Evolutionary conservation across 768 basidiomycete species (phyloP).

Genomic region (Mycena maculata): DNA sequence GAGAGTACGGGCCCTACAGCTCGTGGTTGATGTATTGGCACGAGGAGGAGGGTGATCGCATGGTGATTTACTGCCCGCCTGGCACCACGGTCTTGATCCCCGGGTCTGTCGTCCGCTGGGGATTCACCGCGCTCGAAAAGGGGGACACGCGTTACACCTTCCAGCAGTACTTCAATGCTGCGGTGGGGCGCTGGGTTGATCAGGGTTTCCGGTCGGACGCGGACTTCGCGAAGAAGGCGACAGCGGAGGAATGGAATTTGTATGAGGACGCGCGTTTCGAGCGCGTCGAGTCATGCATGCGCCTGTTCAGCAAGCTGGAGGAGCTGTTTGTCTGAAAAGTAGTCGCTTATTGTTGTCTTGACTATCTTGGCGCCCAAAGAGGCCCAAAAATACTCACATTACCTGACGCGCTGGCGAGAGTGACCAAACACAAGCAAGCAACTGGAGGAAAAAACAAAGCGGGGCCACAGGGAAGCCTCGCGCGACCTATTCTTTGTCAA

Average conservation of each 20-base stretch:
- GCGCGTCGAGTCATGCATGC: too few species aligned
- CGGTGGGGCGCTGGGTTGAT: neutral
- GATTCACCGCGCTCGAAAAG: neutral
- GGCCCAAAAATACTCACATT: too few species aligned
- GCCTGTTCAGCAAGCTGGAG: too few species aligned
- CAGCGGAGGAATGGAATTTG: neutral
- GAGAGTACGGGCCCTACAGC: neutral
- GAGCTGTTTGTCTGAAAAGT: too few species aligned
- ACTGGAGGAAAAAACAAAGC: too few species aligned
- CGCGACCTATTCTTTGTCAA: too few species aligned
- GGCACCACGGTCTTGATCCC: neutral
- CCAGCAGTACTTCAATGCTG: slow-evolving; percentile 2
- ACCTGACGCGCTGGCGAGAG: too few species aligned
- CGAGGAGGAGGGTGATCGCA: neutral
- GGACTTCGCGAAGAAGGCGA: neutral
- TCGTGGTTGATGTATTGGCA: neutral
- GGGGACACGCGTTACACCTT: neutral
- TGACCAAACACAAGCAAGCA: too few species aligned
- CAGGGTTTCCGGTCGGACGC: neutral
- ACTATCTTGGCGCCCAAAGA: too few species aligned
- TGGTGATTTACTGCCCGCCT: neutral
- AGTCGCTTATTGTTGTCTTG: too few species aligned
- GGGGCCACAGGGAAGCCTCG: too few species aligned
- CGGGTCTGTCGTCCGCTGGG: neutral
- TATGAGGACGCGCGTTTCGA: too few species aligned